Conservation (phyloP, 2,329 filamentous ascomycete species). For the Alternaria ventricosa region DNA sequence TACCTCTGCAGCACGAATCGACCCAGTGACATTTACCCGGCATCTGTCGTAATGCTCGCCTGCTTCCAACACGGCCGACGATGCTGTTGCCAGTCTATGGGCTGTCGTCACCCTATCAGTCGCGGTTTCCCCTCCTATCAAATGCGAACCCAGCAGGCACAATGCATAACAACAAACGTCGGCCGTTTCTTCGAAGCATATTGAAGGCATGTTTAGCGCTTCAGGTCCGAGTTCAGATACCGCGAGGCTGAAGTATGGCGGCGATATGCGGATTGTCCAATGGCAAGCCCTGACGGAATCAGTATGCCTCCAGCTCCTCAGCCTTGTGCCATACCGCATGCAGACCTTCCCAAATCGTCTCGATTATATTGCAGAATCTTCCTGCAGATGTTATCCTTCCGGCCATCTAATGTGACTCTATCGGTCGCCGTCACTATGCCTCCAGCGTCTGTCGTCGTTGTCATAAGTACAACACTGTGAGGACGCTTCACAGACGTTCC, state of each 20-base stretch:
- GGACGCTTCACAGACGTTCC: background rate
- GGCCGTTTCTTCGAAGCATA: background rate
- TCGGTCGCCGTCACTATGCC: background rate
- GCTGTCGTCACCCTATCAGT: background rate
- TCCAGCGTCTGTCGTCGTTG: background rate
- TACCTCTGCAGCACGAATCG: background rate
- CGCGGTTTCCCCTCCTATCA: background rate
- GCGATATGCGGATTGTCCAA: background rate
- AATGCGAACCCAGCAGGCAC: background rate
- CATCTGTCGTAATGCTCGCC: background rate
- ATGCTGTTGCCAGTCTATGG: background rate
- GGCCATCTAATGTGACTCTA: fast-evolving
- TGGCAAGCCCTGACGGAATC: background rate
- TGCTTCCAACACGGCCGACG: background rate
- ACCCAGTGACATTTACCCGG: background rate
- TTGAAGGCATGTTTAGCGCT: too few relatives aligned
- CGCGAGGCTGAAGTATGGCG: background rate
- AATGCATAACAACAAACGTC: background rate
- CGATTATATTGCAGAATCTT: background rate
- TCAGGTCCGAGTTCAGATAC: background rate
- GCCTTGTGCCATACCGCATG: background rate
- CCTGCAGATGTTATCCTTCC: background rate
- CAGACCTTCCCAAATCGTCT: background rate
- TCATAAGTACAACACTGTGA: background rate
- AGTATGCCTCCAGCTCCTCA: background rate